phyloP scores from a whole-genome alignment of 1,139 yeast species.

The Hyphopichia pseudoburtonii region DNA sequence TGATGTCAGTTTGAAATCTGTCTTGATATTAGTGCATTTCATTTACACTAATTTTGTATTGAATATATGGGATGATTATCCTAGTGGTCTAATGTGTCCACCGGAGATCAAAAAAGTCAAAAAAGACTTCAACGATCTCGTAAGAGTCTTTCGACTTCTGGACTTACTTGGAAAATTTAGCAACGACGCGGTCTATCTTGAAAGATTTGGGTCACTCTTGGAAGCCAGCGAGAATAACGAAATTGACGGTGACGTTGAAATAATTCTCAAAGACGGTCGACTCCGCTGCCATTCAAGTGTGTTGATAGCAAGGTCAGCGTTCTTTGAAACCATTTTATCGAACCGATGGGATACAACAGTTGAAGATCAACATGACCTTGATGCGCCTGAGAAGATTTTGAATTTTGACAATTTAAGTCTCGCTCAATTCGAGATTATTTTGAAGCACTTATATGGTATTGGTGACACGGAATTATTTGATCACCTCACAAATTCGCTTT shows the following conservation, averaged over 20 bases:
- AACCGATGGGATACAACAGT: constrained; percentile 47
- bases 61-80: constrained; percentile 26
- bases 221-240: constrained; percentile 11
- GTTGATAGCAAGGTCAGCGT: constrained; percentile 57
- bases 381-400: constrained; percentile 19
- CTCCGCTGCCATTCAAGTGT: constrained; percentile 50
- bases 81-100: constrained; percentile 17
- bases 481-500: constrained; percentile 19
- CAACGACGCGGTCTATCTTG: constrained; percentile 6
- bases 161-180: constrained; percentile 12
- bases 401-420: constrained; percentile 46
- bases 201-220: constrained; percentile 13
- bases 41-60: constrained; percentile 32
- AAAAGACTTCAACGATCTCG: constrained; percentile 18
- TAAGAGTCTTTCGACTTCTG: constrained; percentile 13
- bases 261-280: constrained; percentile 42
- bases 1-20: constrained; percentile 23
- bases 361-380: not conserved
- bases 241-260: constrained; percentile 23
- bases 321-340: constrained; percentile 61
- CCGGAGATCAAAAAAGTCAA: constrained; percentile 19
- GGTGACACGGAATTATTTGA: constrained; percentile 47
- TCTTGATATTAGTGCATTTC: constrained; percentile 33
- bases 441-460: constrained; percentile 61
- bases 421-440: constrained; percentile 49